Evolutionary conservation across 148 eudicot genomes (phyloP), one percentile per base, ranked within the genome.

Genomic region (Rhododendron ovatum): DNA sequence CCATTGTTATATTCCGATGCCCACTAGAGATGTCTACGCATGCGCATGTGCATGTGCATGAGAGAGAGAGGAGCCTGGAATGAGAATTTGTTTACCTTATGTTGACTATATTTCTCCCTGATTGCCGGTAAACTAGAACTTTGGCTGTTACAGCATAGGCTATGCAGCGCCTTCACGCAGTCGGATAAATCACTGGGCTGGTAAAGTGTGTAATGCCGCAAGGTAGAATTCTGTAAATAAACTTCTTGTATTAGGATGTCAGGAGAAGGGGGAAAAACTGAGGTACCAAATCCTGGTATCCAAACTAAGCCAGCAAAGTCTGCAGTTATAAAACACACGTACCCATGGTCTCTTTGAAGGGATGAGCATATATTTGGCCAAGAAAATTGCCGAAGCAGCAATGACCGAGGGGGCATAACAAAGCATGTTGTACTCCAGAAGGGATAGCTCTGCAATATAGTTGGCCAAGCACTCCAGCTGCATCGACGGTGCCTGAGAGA

Each of bases 331-430:
- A 33, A 26, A 73, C 47, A 84, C 39, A 84, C 94, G 74, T 93
- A 97, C 98, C 98, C 99, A 97, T 39, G 99, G 99, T 82, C 85
- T 93, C 81, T 90, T 88, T 57, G 96, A 89, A 78, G 98, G 95
- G 33, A 65, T 48, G 59, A 97, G 94, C 20, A 94, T 90, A 78
- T 84, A 95, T 78, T 83, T 92, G 88, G 99, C 98, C 91, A 97
- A 87, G 88, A 97, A 95, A 71, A 93, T 90, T 33, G 98, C 90
- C 11, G 99, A 95, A 84, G 99, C 99, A 78, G 99, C 99, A 83
- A 91, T 86, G 2, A 95, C 53, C 4, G 99, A 97, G 6, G 98
- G 99, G 80, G 94, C 88, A 88, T 91, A 94, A 69, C 91, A 87
- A 86, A 97, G 95, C 98, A 97, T 94, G 84, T 35, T 88, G 94